Percentiles rank a stretch among this genome's conserved stretches.
phyloP scores from a whole-genome alignment of 225 moss, liverwort and hornwort species.

The Ulota crispa region DNA sequence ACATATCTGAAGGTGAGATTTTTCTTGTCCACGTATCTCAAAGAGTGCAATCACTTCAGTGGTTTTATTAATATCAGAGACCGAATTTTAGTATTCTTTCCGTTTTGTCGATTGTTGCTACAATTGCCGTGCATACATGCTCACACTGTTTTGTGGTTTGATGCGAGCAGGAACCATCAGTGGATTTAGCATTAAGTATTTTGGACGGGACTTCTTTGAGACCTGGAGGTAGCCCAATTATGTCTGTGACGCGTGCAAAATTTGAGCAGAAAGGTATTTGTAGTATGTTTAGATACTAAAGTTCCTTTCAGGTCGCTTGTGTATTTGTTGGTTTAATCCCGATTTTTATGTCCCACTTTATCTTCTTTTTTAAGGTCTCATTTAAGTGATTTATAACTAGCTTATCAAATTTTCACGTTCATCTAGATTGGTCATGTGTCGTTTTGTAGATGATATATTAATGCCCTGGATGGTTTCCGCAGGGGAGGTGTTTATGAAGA shows the following conservation, averaged over 20 bases:
- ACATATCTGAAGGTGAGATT: conserved; percentile 89
- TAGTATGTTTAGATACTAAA: conserved; percentile 6
- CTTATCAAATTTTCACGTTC: background rate
- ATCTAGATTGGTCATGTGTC: conserved; percentile 6
- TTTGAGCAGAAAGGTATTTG: conserved; percentile 95
- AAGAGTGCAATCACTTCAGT: background rate
- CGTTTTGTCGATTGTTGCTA: conserved; percentile 8
- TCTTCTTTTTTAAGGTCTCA: background rate
- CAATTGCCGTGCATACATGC: conserved; percentile 14
- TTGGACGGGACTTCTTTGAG: conserved; percentile 90
- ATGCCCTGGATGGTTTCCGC: conserved; percentile 20
- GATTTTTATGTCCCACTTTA: background rate
- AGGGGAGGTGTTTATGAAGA: conserved; percentile 98
- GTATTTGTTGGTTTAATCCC: background rate
- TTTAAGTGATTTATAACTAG: background rate
- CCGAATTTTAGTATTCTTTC: background rate
- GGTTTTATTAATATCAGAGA: background rate
- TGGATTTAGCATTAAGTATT: conserved; percentile 94
- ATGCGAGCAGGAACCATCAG: conserved; percentile 81
- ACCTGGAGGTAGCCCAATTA: conserved; percentile 71
- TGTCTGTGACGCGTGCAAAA: conserved; percentile 91
- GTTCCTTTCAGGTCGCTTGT: background rate
- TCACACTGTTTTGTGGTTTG: conserved; percentile 26
- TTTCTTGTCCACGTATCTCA: background rate
- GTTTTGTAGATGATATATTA: conserved; percentile 1